Percentiles rank a stretch among this genome's conserved stretches.
phyloP scores from a whole-genome alignment of 306 rosid species.

The Datisca glomerata region DNA sequence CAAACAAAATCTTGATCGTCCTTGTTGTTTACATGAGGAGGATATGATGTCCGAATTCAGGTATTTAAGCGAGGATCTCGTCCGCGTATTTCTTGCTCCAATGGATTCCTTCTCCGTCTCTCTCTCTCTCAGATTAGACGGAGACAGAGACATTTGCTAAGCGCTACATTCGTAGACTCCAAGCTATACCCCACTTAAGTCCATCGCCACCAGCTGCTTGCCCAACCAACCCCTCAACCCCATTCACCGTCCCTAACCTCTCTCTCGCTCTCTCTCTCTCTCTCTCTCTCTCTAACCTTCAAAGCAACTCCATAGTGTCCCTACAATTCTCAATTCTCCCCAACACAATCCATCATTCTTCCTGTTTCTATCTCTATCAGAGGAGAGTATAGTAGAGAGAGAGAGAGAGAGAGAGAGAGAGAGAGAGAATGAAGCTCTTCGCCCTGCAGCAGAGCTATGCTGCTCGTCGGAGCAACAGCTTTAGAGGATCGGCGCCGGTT shows the following conservation, averaged over 20 bases:
- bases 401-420: constrained; percentile 8
- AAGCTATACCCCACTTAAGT: constrained; percentile 8
- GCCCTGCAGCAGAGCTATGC: constrained; percentile 79
- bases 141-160: too few relatives aligned
- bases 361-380: background rate
- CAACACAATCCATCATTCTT: background rate
- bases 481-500: constrained; percentile 50
- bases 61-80: too few relatives aligned
- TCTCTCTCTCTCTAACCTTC: background rate
- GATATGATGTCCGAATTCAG: too few relatives aligned
- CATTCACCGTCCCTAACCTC: constrained; percentile 8
- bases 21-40: too few relatives aligned
- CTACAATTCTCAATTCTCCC: background rate
- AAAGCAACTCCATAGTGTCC: too few relatives aligned
- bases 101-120: too few relatives aligned
- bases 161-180: constrained; percentile 6
- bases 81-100: too few relatives aligned
- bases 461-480: constrained; percentile 65
- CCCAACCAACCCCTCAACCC: background rate
- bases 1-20: too few relatives aligned
- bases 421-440: constrained; percentile 67
- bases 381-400: background rate
- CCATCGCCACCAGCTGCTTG: background rate
- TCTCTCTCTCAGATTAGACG: too few relatives aligned
- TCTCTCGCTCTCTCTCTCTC: constrained; percentile 2